phyloP scores from a whole-genome alignment of 352 stramenopile species.

The Phytophthora citricola region DNA sequence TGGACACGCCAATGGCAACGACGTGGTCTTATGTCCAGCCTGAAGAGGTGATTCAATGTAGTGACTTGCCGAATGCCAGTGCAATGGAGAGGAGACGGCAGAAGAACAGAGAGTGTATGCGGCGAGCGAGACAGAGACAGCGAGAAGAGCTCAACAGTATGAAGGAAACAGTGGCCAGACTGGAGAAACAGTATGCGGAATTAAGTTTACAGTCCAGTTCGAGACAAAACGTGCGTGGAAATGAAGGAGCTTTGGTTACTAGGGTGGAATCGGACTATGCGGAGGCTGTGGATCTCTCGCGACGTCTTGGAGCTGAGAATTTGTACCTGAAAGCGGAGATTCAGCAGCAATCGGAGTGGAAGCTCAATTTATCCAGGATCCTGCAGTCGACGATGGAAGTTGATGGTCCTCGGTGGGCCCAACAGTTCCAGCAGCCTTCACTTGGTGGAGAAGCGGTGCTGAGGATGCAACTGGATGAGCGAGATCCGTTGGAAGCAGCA shows the following conservation, averaged over 20 bases:
- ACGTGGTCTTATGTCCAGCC: slow-evolving; percentile 5
- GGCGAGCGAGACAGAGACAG: slow-evolving; percentile 44
- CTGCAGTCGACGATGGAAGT: slow-evolving; percentile 31
- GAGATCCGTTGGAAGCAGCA: slow-evolving; percentile 32
- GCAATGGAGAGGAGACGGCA: slow-evolving; percentile 41
- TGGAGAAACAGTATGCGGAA: slow-evolving; percentile 46
- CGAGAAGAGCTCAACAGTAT: slow-evolving; percentile 39
- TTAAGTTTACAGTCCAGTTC: slow-evolving; percentile 21
- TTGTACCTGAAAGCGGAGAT: slow-evolving; percentile 46
- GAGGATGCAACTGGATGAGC: slow-evolving; percentile 15
- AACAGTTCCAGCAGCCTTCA: slow-evolving; percentile 22
- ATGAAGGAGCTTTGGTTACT: background rate
- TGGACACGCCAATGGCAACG: slow-evolving; percentile 13
- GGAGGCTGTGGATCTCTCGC: slow-evolving; percentile 31
- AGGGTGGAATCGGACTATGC: slow-evolving; percentile 18
- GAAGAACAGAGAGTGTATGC: slow-evolving; percentile 59
- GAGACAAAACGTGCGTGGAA: background rate
- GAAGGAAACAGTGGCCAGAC: slow-evolving; percentile 39
- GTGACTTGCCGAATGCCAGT: slow-evolving; percentile 23
- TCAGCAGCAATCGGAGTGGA: slow-evolving; percentile 45
- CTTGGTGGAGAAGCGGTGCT: slow-evolving; percentile 13
- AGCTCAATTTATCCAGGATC: slow-evolving; percentile 36
- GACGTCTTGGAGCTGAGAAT: slow-evolving; percentile 49
- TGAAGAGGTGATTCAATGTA: slow-evolving; percentile 22
- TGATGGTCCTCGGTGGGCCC: slow-evolving; percentile 19